Conservation (phyloP, 441 rosid genomes). For the Kokia cookei region DNA sequence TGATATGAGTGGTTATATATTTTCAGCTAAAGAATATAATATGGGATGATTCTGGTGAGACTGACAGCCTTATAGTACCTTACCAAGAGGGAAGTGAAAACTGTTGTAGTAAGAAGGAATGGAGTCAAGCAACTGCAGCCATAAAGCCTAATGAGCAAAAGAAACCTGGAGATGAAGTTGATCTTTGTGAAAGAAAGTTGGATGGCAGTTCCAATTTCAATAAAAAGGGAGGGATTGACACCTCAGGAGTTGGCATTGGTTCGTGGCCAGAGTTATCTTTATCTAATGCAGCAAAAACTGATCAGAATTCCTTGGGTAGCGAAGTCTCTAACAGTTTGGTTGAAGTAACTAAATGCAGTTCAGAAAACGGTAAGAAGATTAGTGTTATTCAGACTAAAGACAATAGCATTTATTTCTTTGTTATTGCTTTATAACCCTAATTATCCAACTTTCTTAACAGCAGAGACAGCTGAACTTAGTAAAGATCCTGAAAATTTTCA, state of each 20-base stretch:
- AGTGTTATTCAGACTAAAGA: conserved; percentile 8
- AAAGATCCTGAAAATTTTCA: conserved; percentile 52
- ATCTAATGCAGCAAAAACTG: conserved; percentile 39
- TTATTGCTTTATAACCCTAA: neutral
- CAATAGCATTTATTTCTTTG: neutral
- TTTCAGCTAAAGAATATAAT: conserved; percentile 76
- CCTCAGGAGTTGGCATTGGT: conserved; percentile 41
- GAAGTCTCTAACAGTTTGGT: conserved; percentile 42
- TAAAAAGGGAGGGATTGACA: conserved; percentile 35
- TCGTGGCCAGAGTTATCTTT: conserved; percentile 52
- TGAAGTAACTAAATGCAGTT: conserved; percentile 40
- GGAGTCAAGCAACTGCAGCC: conserved; percentile 36
- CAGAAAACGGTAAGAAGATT: conserved; percentile 37
- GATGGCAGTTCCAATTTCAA: conserved; percentile 38
- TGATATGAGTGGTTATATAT: conserved; percentile 6
- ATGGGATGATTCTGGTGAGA: conserved; percentile 78
- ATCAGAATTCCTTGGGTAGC: conserved; percentile 40
- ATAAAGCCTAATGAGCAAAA: conserved; percentile 41
- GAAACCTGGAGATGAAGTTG: conserved; percentile 25
- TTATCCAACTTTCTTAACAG: conserved; percentile 29
- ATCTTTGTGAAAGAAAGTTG: conserved; percentile 33
- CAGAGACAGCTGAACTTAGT: conserved; percentile 42
- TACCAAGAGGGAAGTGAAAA: conserved; percentile 47
- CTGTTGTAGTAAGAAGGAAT: conserved; percentile 40
- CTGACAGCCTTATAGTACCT: conserved; percentile 82